phyloP scores from a whole-genome alignment of 2,329 filamentous ascomycete species.

The Thielaviopsis ethacetica region DNA sequence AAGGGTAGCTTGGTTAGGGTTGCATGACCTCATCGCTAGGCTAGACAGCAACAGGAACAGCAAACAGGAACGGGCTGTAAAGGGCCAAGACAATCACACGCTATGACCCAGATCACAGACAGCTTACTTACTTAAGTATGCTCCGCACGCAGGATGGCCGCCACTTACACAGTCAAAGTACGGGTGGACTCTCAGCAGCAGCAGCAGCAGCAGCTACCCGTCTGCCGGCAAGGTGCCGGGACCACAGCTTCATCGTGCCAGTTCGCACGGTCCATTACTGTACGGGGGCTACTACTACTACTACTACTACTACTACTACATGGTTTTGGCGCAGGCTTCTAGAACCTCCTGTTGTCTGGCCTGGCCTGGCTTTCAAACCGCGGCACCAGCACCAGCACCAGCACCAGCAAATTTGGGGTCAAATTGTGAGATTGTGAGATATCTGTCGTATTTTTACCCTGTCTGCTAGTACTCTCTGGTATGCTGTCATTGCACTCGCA shows the following conservation, averaged over 20 bases:
- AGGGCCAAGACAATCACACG: too few relatives aligned
- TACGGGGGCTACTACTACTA: not conserved
- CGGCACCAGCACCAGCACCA: not conserved
- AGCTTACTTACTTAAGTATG: too few relatives aligned
- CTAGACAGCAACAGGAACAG: too few relatives aligned
- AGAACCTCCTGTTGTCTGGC: not conserved
- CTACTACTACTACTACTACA: not conserved
- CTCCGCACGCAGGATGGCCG: too few relatives aligned
- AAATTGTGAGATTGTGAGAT: too few relatives aligned
- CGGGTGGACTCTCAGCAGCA: not conserved
- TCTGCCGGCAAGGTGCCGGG: not conserved
- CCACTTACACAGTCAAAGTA: too few relatives aligned
- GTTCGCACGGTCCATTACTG: not conserved
- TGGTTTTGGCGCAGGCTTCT: not conserved
- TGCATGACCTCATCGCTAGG: not conserved
- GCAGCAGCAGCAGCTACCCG: not conserved
- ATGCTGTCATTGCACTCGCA: too few relatives aligned
- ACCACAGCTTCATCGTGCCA: not conserved
- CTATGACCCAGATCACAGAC: not conserved
- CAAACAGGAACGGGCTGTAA: too few relatives aligned
- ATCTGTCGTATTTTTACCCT: too few relatives aligned
- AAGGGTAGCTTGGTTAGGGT: not conserved
- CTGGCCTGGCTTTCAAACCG: not conserved
- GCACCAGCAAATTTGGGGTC: not conserved
- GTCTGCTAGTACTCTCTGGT: not conserved